These are phyloP conservation scores for Hymenoscyphus albidus DNA, from an alignment of 2,329 filamentous ascomycete genomes.

Conservation along the genomic window DNA sequence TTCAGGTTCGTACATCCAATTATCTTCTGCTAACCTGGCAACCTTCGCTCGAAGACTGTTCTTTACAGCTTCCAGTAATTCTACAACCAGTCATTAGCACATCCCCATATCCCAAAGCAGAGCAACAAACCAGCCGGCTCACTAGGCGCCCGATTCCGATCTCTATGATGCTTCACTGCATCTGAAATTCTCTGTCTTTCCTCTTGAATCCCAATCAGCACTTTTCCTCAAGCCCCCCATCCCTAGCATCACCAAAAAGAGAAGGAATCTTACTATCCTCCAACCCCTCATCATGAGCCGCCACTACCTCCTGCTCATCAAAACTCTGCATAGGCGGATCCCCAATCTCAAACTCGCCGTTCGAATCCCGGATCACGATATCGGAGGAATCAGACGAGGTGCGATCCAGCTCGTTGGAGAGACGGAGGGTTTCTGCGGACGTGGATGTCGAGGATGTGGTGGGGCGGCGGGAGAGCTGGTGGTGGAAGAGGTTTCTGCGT, in stretches of 20 bases:
- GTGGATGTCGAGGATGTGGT: slow-evolving; percentile 42
- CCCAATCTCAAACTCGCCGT: slow-evolving; percentile 59
- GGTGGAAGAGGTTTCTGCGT: slow-evolving; percentile 57
- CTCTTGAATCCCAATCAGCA: slow-evolving; percentile 38
- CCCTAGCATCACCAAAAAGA: neutral
- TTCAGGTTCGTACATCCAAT: slow-evolving; percentile 80
- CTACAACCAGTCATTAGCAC: slow-evolving; percentile 37
- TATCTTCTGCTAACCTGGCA: slow-evolving; percentile 71
- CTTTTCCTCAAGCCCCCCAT: neutral
- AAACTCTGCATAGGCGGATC: slow-evolving; percentile 51
- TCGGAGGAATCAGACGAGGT: slow-evolving; percentile 46
- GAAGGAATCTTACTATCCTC: slow-evolving; percentile 42
- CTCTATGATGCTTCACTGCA: slow-evolving; percentile 57
- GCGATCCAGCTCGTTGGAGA: slow-evolving; percentile 42
- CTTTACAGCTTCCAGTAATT: slow-evolving; percentile 66
- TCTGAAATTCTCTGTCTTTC: slow-evolving; percentile 59
- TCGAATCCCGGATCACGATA: slow-evolving; percentile 59
- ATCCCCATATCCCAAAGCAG: neutral
- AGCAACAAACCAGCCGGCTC: slow-evolving; percentile 60
- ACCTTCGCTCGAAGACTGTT: slow-evolving; percentile 70
- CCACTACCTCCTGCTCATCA: slow-evolving; percentile 54
- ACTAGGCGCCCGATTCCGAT: slow-evolving; percentile 51
- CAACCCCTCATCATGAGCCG: slow-evolving; percentile 41
- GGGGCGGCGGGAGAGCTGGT: slow-evolving; percentile 55
- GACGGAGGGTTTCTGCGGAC: slow-evolving; percentile 46